Evolutionary conservation across 2,329 filamentous ascomycete species (phyloP).

Genomic region (Byssothecium circinans): DNA sequence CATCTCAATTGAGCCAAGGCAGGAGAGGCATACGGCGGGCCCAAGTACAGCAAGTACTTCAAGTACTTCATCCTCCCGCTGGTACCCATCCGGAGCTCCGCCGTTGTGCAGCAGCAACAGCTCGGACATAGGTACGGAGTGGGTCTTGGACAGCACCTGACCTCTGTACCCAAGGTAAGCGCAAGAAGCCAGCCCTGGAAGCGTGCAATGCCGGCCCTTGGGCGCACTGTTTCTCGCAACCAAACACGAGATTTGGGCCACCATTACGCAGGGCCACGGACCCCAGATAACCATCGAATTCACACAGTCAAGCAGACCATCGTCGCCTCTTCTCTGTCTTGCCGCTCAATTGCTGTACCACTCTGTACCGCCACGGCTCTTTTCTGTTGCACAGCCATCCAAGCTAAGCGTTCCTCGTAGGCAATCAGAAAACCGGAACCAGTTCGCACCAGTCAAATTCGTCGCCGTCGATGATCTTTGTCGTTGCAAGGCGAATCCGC

Average conservation of each 20-base stretch:
- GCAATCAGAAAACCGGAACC: not conserved
- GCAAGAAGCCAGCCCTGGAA: conserved; percentile 23
- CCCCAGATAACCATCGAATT: conserved; percentile 8
- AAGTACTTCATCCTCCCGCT: not conserved
- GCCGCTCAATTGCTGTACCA: too few species aligned
- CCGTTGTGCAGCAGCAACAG: conserved; percentile 19
- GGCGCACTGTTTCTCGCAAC: conserved; percentile 14
- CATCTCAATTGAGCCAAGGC: too few species aligned
- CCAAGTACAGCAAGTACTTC: conserved; percentile 11
- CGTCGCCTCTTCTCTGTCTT: not conserved
- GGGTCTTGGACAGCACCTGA: conserved; percentile 35
- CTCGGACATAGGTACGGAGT: too few species aligned
- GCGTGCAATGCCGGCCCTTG: conserved; percentile 16
- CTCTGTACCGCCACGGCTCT: too few species aligned
- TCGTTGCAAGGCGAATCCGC: not conserved
- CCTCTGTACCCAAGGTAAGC: conserved; percentile 25
- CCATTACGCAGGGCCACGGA: conserved; percentile 28
- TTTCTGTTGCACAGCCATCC: not conserved
- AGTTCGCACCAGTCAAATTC: not conserved
- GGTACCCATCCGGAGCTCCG: conserved; percentile 26
- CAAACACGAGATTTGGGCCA: conserved; percentile 19
- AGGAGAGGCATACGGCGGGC: not conserved
- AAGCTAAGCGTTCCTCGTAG: not conserved
- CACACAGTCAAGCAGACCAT: not conserved
- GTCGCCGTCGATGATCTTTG: conserved; percentile 1